A percentile compares a stretch with the other conserved stretches of the same genome.
Conservation (phyloP, 495 filamentous ascomycete genomes). For the Penicillium canariense region DNA sequence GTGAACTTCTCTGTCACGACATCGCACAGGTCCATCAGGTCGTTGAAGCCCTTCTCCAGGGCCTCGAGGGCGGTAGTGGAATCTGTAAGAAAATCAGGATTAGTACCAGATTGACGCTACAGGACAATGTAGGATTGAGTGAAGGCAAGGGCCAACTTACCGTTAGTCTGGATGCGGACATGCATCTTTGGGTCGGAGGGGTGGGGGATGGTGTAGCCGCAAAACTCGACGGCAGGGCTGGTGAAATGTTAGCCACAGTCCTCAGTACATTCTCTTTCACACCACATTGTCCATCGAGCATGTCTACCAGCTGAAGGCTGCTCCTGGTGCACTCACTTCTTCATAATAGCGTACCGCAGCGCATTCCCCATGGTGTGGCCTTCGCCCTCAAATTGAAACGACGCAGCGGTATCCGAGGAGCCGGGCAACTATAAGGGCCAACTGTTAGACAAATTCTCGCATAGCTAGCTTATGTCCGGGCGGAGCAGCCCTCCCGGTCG, state of each 20-base stretch:
- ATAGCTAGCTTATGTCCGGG: background rate
- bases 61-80: conserved; percentile 77
- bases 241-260: background rate
- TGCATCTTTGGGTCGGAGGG: conserved; percentile 97
- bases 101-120: background rate
- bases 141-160: conserved; percentile 47
- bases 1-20: conserved; percentile 86
- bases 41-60: conserved; percentile 82
- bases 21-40: conserved; percentile 87
- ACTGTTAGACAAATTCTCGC: background rate
- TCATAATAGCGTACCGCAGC: conserved; percentile 93
- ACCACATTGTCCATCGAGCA: background rate
- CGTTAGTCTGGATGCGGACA: conserved; percentile 91
- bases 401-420: conserved; percentile 66
- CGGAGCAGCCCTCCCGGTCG: background rate
- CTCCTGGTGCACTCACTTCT: conserved; percentile 74
- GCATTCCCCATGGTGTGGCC: conserved; percentile 96
- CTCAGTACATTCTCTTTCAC: background rate
- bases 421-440: conserved; percentile 59
- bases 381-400: conserved; percentile 87
- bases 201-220: conserved; percentile 96
- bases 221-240: conserved; percentile 86
- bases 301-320: too few relatives aligned
- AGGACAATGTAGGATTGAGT: background rate
- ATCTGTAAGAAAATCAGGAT: conserved; percentile 47